Percentiles rank a stretch among this genome's conserved stretches.
These are phyloP conservation scores for Limnomonas spitsbergensis DNA, from an alignment of 139 green algal species.

Conservation along the genomic window DNA sequence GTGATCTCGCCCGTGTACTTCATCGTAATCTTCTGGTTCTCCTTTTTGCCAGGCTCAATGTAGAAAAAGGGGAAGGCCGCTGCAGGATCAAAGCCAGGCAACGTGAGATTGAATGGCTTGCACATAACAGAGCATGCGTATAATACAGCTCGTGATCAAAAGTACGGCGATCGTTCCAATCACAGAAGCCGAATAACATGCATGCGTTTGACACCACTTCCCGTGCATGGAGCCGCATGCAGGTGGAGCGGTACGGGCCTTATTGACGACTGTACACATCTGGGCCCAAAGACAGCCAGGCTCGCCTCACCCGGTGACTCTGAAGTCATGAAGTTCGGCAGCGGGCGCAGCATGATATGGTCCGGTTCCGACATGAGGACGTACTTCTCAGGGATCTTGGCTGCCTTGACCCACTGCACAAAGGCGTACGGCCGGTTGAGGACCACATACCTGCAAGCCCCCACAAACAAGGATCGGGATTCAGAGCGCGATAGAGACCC, in stretches of 20 bases:
- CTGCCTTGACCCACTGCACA: slow-evolving; percentile 82
- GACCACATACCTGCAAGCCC: slow-evolving; percentile 81
- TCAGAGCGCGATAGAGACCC: too few species aligned
- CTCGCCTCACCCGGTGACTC: slow-evolving; percentile 32
- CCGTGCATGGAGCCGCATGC: too few species aligned
- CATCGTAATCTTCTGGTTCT: slow-evolving; percentile 33
- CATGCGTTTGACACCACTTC: too few species aligned
- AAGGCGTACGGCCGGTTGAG: slow-evolving; percentile 93
- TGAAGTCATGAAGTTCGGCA: slow-evolving; percentile 89
- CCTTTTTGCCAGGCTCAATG: slow-evolving; percentile 71
- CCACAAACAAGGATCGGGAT: too few species aligned
- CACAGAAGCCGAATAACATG: not conserved
- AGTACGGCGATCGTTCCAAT: not conserved
- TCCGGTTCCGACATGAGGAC: slow-evolving; percentile 97
- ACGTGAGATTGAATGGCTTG: not conserved
- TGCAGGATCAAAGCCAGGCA: slow-evolving; percentile 17
- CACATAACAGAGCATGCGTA: not conserved
- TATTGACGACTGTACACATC: too few species aligned
- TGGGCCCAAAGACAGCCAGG: too few species aligned
- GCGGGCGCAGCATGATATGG: slow-evolving; percentile 88
- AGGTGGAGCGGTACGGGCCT: too few species aligned
- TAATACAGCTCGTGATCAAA: not conserved
- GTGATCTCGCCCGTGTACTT: slow-evolving; percentile 35
- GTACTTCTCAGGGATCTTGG: slow-evolving; percentile 80
- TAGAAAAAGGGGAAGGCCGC: slow-evolving; percentile 98